Percentiles rank a stretch among this genome's conserved stretches.
These are phyloP conservation scores for Penicillium sp. DNA, from an alignment of 2,329 filamentous ascomycete genomes.

Conservation along the genomic window DNA sequence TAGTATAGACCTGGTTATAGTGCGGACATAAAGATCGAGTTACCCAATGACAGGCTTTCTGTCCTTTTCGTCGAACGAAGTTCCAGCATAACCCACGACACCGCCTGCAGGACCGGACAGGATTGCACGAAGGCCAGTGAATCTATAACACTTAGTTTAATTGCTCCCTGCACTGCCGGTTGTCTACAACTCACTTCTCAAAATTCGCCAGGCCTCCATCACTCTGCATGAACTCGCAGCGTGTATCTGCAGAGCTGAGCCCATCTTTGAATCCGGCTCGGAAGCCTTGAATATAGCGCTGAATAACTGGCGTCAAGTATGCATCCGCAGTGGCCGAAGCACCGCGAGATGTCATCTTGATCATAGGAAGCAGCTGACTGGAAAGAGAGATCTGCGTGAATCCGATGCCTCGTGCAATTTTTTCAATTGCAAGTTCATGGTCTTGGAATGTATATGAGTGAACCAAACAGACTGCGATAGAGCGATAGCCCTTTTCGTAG, in stretches of 20 bases:
- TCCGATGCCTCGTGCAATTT: conserved; percentile 69
- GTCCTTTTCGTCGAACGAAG: conserved; percentile 74
- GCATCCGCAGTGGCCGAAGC: conserved; percentile 72
- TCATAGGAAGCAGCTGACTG: conserved; percentile 63
- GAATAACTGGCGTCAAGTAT: conserved; percentile 69
- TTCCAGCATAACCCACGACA: conserved; percentile 84
- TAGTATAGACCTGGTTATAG: too few species aligned
- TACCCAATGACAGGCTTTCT: conserved; percentile 67
- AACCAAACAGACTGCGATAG: conserved; percentile 55
- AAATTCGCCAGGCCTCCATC: too few species aligned
- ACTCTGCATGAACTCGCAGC: too few species aligned
- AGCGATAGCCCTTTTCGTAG: conserved; percentile 34
- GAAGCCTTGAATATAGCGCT: conserved; percentile 71
- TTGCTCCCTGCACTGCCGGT: not conserved
- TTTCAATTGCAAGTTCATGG: conserved; percentile 72
- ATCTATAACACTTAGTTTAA: not conserved
- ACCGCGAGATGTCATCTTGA: conserved; percentile 68
- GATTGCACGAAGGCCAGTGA: conserved; percentile 62
- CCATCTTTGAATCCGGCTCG: conserved; percentile 72
- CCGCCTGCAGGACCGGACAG: conserved; percentile 86
- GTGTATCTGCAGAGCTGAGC: conserved; percentile 30
- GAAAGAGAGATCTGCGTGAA: conserved; percentile 66
- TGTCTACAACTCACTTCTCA: not conserved
- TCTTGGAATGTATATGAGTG: conserved; percentile 82
- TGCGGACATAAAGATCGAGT: too few species aligned